A percentile compares a stretch with the other conserved stretches of the same genome.
These are phyloP conservation scores for Diversispora epigaea DNA, from an alignment of 192 early-diverging fungal species.

Conservation along the genomic window DNA sequence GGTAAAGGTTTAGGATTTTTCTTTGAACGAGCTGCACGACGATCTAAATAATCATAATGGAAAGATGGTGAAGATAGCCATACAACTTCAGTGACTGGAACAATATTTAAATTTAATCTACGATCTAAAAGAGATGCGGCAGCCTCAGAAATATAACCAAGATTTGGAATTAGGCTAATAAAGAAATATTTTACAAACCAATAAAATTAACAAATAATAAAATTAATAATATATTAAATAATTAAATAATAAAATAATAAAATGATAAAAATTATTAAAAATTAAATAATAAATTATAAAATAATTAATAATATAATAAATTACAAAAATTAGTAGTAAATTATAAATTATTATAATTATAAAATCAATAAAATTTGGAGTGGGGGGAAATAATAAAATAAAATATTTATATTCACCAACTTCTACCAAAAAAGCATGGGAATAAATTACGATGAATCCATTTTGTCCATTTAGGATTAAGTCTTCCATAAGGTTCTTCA, in stretches of 20 bases:
- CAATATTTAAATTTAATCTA: constrained; percentile 72
- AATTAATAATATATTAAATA: not conserved
- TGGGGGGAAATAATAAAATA: not conserved
- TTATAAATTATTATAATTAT: not conserved
- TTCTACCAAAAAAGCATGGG: constrained; percentile 87
- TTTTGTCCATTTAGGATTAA: constrained; percentile 88
- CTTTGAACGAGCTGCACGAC: constrained; percentile 39
- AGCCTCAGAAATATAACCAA: constrained; percentile 89
- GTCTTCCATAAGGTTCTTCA: constrained; percentile 65
- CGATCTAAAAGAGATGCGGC: constrained; percentile 79
- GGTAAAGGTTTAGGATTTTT: constrained; percentile 61
- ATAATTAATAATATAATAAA: not conserved
- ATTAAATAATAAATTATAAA: not conserved
- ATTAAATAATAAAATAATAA: not conserved
- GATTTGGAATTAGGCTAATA: constrained; percentile 77
- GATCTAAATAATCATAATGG: constrained; percentile 69
- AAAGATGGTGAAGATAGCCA: constrained; percentile 72
- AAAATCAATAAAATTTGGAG: not conserved
- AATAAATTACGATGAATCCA: constrained; percentile 87
- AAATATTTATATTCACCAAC: constrained; percentile 46
- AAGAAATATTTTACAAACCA: not conserved
- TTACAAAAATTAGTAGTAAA: not conserved
- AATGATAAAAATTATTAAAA: constrained; percentile 7
- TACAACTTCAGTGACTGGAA: constrained; percentile 80
- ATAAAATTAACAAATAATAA: not conserved